Percentiles rank a stretch among this genome's conserved stretches.
Evolutionary conservation across 2,329 filamentous ascomycete species (phyloP).

Genomic region (Scedosporium aurantiacum): DNA sequence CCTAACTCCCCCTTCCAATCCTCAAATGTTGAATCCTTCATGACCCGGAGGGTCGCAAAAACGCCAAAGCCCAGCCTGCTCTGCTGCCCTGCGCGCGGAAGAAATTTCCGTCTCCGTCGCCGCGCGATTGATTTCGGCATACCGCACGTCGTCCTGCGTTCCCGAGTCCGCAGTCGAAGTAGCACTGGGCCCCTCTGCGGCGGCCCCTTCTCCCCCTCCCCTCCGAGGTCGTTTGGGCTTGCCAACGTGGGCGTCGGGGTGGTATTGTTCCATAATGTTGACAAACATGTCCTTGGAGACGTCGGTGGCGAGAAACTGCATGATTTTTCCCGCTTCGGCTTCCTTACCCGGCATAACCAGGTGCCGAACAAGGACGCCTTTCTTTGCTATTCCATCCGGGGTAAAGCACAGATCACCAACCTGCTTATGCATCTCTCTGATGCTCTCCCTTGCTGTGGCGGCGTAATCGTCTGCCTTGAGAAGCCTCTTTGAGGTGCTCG

Average conservation of each 20-base stretch:
- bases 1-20: background rate
- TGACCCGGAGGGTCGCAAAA: slow-evolving; percentile 56
- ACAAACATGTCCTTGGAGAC: slow-evolving; percentile 68
- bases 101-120: slow-evolving; percentile 55
- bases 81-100: slow-evolving; percentile 54
- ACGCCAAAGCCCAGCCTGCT: slow-evolving; percentile 64
- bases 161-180: too few species aligned
- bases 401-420: slow-evolving; percentile 80
- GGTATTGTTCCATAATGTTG: slow-evolving; percentile 85
- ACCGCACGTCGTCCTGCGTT: slow-evolving; percentile 41
- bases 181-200: slow-evolving; percentile 12
- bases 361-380: slow-evolving; percentile 64
- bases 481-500: slow-evolving; percentile 53
- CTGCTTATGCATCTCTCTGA: slow-evolving; percentile 69
- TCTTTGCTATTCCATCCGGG: slow-evolving; percentile 68
- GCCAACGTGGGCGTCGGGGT: slow-evolving; percentile 69
- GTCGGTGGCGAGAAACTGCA: slow-evolving; percentile 63
- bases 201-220: slow-evolving; percentile 19
- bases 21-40: slow-evolving; percentile 37
- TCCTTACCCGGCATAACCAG: slow-evolving; percentile 77
- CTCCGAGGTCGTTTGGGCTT: slow-evolving; percentile 38
- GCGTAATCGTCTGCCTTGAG: slow-evolving; percentile 73
- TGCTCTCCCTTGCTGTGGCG: slow-evolving; percentile 60
- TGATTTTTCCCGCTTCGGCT: slow-evolving; percentile 61
- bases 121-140: slow-evolving; percentile 68